Conservation (phyloP, 2,329 filamentous ascomycete genomes). For the Cercospora brassicicola region DNA sequence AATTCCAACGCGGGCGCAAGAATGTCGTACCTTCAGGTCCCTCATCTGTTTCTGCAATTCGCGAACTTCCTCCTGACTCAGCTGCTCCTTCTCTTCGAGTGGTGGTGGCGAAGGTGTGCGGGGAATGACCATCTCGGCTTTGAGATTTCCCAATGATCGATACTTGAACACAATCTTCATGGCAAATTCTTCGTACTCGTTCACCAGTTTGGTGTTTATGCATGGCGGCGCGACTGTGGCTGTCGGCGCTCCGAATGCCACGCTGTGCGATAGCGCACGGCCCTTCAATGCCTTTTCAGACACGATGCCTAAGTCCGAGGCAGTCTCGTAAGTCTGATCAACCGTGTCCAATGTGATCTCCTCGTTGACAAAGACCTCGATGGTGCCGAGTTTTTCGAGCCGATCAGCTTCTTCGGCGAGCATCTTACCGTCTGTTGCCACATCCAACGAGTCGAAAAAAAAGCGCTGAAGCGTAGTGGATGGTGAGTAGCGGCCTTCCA, state of each 20-base stretch:
- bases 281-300: constrained; percentile 30
- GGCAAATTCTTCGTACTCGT: neutral
- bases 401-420: neutral
- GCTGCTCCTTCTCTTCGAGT: constrained; percentile 16
- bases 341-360: neutral
- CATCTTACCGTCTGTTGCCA: constrained; percentile 3
- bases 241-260: constrained; percentile 5
- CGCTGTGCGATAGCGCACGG: constrained; percentile 23
- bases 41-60: constrained; percentile 17
- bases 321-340: neutral
- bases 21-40: neutral
- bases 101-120: constrained; percentile 22
- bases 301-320: constrained; percentile 8
- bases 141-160: constrained; percentile 19
- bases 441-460: neutral
- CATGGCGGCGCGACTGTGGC: neutral
- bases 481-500: neutral
- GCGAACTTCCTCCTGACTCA: constrained; percentile 18
- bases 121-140: constrained; percentile 17
- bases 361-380: constrained; percentile 14
- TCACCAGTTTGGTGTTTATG: neutral
- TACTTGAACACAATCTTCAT: neutral
- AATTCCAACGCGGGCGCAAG: no score
- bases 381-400: constrained; percentile 14
- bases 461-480: neutral